Evolutionary conservation across 164 flowering plant species (phyloP).

Genomic region (Vitis vinifera): DNA sequence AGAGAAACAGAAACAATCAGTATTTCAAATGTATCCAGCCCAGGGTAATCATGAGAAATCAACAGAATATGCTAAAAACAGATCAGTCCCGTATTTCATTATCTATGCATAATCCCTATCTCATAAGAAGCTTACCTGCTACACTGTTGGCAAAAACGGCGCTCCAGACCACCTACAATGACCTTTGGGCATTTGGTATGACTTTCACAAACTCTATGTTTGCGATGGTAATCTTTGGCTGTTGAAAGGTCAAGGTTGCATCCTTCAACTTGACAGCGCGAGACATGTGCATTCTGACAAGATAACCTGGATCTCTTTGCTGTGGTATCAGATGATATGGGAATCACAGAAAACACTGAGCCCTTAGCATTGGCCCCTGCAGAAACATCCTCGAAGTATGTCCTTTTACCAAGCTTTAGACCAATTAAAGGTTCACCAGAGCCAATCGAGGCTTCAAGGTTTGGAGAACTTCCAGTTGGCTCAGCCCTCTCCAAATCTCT

Average conservation of each 20-base stretch:
- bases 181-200: slow-evolving; percentile 81
- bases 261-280: slow-evolving; percentile 79
- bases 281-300: slow-evolving; percentile 31
- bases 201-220: slow-evolving; percentile 74
- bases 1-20: neutral
- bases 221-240: slow-evolving; percentile 84
- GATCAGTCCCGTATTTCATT: neutral
- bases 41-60: too few relatives aligned
- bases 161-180: slow-evolving; percentile 62
- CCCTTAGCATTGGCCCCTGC: slow-evolving; percentile 32
- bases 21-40: too few relatives aligned
- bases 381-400: slow-evolving; percentile 66
- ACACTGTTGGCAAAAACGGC: slow-evolving; percentile 93
- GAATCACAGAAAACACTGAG: slow-evolving; percentile 32
- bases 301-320: slow-evolving; percentile 52
- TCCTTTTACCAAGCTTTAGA: slow-evolving; percentile 77
- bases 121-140: slow-evolving; percentile 59
- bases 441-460: slow-evolving; percentile 46
- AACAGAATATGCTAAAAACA: neutral
- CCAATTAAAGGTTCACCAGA: slow-evolving; percentile 68
- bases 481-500: slow-evolving; percentile 32
- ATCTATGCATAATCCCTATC: neutral
- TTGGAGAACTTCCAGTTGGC: slow-evolving; percentile 35
- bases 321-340: slow-evolving; percentile 29
- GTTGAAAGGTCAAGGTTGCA: slow-evolving; percentile 74